phyloP scores from a whole-genome alignment of 1,284 basidiomycete species.

The Fomes fomentarius region DNA sequence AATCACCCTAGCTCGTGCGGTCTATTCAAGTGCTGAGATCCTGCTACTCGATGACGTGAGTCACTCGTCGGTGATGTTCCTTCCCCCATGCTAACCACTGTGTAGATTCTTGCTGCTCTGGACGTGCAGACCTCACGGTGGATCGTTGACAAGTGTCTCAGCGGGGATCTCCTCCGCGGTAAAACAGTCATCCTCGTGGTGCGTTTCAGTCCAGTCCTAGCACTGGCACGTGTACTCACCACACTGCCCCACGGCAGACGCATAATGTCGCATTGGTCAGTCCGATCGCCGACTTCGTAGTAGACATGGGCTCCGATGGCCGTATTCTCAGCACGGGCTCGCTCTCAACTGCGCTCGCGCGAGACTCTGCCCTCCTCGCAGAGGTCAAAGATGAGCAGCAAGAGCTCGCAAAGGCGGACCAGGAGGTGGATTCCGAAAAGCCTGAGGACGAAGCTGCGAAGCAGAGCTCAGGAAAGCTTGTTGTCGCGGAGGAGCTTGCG shows the following conservation, averaged over 20 bases:
- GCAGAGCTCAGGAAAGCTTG: constrained; percentile 47
- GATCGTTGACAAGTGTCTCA: constrained; percentile 78
- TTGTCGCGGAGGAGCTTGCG: constrained; percentile 62
- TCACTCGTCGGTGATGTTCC: neutral
- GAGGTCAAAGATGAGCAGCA: constrained; percentile 46
- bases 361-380: constrained; percentile 41
- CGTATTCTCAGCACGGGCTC: constrained; percentile 51
- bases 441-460: constrained; percentile 29
- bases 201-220: constrained; percentile 31
- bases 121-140: constrained; percentile 73
- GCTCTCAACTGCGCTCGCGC: constrained; percentile 45
- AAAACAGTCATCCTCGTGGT: constrained; percentile 78
- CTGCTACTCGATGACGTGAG: constrained; percentile 68
- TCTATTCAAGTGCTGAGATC: constrained; percentile 66
- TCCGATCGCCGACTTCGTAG: constrained; percentile 65
- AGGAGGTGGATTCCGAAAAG: constrained; percentile 41
- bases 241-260: constrained; percentile 53
- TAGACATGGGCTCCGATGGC: constrained; percentile 59
- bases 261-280: constrained; percentile 74
- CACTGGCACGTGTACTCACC: no score
- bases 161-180: constrained; percentile 66
- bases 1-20: constrained; percentile 73
- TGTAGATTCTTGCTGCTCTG: constrained; percentile 51
- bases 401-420: constrained; percentile 42
- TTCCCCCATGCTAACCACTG: neutral